Percentiles rank a stretch among this genome's conserved stretches.
Conservation (phyloP, 2,329 filamentous ascomycete species). For the Diaporthe sp. region DNA sequence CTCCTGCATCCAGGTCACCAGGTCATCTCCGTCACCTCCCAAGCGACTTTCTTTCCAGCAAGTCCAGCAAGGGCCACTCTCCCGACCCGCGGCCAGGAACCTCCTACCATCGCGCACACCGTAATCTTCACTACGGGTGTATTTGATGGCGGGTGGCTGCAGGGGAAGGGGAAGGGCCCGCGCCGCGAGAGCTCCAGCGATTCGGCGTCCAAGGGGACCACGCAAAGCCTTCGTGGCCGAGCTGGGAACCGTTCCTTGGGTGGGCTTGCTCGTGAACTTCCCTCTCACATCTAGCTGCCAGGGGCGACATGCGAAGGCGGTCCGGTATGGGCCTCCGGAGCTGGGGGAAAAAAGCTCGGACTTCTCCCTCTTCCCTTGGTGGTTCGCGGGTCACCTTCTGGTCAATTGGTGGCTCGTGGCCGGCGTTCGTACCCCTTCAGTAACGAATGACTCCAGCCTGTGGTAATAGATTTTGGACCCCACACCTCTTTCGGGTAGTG, state of each 20-base stretch:
- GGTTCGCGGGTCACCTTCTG: constrained; percentile 4
- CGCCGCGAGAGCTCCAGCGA: background rate
- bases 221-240: background rate
- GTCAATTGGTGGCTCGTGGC: background rate
- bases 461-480: background rate
- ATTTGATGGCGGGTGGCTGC: background rate
- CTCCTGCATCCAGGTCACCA: constrained; percentile 3
- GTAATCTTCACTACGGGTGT: background rate
- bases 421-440: background rate
- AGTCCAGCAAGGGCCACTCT: background rate
- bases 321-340: constrained; percentile 2
- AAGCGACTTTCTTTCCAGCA: background rate
- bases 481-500: background rate
- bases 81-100: background rate
- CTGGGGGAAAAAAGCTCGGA: constrained; percentile 8
- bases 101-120: background rate
- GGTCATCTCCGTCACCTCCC: background rate
- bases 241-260: background rate
- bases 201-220: constrained; percentile 5
- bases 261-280: constrained; percentile 8
- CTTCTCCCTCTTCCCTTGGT: background rate
- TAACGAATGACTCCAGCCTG: background rate
- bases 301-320: constrained; percentile 1
- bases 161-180: background rate
- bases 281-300: constrained; percentile 7